Evolutionary conservation across 2,329 filamentous ascomycete genomes (phyloP), one percentile per base, ranked within the genome.

Genomic region (Macrophomina pseudophaseolina): DNA sequence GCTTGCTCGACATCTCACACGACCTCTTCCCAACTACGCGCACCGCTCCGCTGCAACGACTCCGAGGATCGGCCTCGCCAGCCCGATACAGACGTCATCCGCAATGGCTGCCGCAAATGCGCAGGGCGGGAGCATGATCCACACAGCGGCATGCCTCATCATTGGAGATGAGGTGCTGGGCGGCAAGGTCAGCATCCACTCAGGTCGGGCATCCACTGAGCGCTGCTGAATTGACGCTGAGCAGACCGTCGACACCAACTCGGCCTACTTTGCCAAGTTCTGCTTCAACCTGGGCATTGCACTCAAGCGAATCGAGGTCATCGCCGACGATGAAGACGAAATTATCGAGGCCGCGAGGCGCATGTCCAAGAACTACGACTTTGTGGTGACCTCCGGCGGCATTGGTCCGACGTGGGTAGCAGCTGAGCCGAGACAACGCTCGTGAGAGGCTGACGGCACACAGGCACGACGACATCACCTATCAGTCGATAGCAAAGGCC

Each of bases 91-190:
- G 46, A 76, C 77, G 77, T 79, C 78, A 76, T 75, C 76, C 58
- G 72, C 75, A 69, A 83, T 85, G 73, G 82, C 84, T 67, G 66
- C 68, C 53, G 56, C 68, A 38, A 56, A 69, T 42, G 83, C 87
- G 74, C 84, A 86, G 70, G 85, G 85, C 73, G 82, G 85, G 72
- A 84, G 89, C 74, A 88, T 86, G 68, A 96, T 98, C 72, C 89
- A 93, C 75, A 97, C 94, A 54, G 95, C 94, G 11, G 94, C 91
- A 66, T 97, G 93, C 78, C 81, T 98, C 70, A 93, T 99, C 68
- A 98, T 99, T 73, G 94, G 94, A n/a, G 94, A 98, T 80, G 94
- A 97, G 79, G 93, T 98, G 5, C 84, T 98, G 4, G 94, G 93
- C 28, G 94, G 95, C 73, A 98, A 98, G 90, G 94, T 67, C 42